Conservation (phyloP, 768 basidiomycete species). For the Suillus weaverae region DNA sequence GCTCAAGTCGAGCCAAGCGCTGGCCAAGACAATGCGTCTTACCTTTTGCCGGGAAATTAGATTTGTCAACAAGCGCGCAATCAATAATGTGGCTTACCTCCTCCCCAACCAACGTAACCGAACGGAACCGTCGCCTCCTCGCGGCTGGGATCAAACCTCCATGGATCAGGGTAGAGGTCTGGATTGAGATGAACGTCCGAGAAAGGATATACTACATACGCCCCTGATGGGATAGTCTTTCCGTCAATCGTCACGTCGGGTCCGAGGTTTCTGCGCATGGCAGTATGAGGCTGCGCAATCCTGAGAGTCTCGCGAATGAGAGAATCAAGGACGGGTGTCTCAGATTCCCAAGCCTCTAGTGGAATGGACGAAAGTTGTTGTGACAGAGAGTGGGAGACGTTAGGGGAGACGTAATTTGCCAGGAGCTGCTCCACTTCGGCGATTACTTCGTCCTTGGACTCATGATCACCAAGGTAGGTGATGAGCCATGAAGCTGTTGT, state of each 20-base stretch:
- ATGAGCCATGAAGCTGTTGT: constrained; percentile 80
- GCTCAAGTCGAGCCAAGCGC: constrained; percentile 70
- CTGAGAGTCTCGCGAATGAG: constrained; percentile 78
- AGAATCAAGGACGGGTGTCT: constrained; percentile 69
- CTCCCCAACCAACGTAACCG: constrained; percentile 77
- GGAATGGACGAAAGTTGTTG: constrained; percentile 58
- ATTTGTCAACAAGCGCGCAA: constrained; percentile 16
- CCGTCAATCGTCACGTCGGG: constrained; percentile 69
- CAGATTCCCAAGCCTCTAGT: constrained; percentile 66
- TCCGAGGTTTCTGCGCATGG: constrained; percentile 79
- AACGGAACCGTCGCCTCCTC: constrained; percentile 52
- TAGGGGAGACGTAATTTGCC: constrained; percentile 37
- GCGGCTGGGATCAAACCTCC: constrained; percentile 69
- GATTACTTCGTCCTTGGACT: constrained; percentile 64
- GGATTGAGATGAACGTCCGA: constrained; percentile 77
- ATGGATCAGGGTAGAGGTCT: constrained; percentile 71
- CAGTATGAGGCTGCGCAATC: constrained; percentile 75
- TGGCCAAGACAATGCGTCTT: constrained; percentile 72
- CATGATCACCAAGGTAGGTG: constrained; percentile 69
- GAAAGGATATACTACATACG: constrained; percentile 78
- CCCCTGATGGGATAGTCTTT: constrained; percentile 68
- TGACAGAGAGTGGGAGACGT: constrained; percentile 34
- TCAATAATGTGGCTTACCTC: constrained; percentile 49
- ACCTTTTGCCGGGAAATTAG: constrained; percentile 42
- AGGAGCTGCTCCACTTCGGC: constrained; percentile 61